Percentiles rank a stretch among this genome's conserved stretches.
Conservation (phyloP, 768 basidiomycete species). For the Ephemerocybe angulata region DNA sequence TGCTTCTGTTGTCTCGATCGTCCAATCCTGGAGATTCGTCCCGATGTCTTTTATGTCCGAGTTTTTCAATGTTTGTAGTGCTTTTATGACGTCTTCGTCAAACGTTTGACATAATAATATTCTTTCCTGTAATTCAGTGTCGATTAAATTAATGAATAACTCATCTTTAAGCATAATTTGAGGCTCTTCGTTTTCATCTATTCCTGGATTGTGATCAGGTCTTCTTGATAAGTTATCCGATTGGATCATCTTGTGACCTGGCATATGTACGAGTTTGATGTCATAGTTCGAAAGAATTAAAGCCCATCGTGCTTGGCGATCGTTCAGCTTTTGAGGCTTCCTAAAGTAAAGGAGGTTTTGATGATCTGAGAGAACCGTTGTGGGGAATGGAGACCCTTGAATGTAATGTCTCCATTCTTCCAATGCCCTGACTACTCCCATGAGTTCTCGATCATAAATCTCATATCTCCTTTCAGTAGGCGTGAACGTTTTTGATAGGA, state of each 20-base stretch:
- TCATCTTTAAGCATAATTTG: constrained; percentile 9
- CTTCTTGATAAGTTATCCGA: constrained; percentile 17
- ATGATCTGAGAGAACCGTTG: background rate
- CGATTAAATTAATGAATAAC: constrained; percentile 14
- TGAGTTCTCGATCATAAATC: constrained; percentile 20
- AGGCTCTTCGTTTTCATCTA: constrained; percentile 16
- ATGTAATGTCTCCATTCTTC: constrained; percentile 13
- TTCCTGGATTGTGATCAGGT: constrained; percentile 13
- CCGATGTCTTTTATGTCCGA: background rate
- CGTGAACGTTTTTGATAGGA: constrained; percentile 12
- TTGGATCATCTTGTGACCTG: constrained; percentile 15
- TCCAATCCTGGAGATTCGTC: background rate
- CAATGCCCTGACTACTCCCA: background rate
- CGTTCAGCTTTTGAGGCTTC: constrained; percentile 23
- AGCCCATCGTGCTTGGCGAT: constrained; percentile 21
- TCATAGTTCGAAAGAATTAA: constrained; percentile 27
- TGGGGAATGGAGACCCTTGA: background rate
- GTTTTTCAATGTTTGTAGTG: constrained; percentile 2
- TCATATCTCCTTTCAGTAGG: constrained; percentile 21
- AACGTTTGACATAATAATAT: background rate
- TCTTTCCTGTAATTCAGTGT: constrained; percentile 3
- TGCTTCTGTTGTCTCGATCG: background rate
- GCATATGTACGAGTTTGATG: constrained; percentile 29
- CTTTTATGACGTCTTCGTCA: constrained; percentile 4
- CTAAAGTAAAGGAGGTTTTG: constrained; percentile 2